A percentile compares a stretch with the other conserved stretches of the same genome.
Evolutionary conservation across 495 filamentous ascomycete genomes (phyloP).

Genomic region (Trypethelium eluteriae): DNA sequence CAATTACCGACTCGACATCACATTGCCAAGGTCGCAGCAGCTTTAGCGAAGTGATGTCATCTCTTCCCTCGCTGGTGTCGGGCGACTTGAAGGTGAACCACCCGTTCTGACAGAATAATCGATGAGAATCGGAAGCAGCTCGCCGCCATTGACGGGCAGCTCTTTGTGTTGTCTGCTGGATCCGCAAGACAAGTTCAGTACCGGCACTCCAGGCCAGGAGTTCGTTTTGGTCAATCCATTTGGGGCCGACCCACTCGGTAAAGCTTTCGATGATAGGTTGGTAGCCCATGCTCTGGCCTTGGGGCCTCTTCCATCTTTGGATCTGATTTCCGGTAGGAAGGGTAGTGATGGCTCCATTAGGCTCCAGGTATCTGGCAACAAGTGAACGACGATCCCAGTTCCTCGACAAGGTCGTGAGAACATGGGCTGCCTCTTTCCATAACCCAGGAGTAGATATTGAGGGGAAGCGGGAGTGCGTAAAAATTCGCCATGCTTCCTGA

Average conservation of each 20-base stretch:
- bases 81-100: slow-evolving; percentile 50
- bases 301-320: slow-evolving; percentile 29
- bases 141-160: slow-evolving; percentile 15
- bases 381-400: slow-evolving; percentile 55
- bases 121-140: slow-evolving; percentile 4
- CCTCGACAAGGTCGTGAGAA: slow-evolving; percentile 50
- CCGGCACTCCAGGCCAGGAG: slow-evolving; percentile 57
- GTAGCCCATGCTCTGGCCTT: slow-evolving; percentile 58
- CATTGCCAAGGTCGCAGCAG: slow-evolving; percentile 42
- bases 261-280: slow-evolving; percentile 55
- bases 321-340: slow-evolving; percentile 24
- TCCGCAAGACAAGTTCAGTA: slow-evolving; percentile 47
- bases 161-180: slow-evolving; percentile 28
- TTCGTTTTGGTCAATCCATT: slow-evolving; percentile 50
- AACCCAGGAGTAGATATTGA: slow-evolving; percentile 37
- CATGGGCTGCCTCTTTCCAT: slow-evolving; percentile 48
- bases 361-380: slow-evolving; percentile 47
- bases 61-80: slow-evolving; percentile 47
- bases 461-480: slow-evolving; percentile 50
- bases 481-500: slow-evolving; percentile 52
- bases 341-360: slow-evolving; percentile 28
- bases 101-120: slow-evolving; percentile 1
- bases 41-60: slow-evolving; percentile 56
- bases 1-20: slow-evolving; percentile 21
- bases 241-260: slow-evolving; percentile 45